Evolutionary conservation across 345 rosid genomes (phyloP).

Genomic region (Aegle marmelos): DNA sequence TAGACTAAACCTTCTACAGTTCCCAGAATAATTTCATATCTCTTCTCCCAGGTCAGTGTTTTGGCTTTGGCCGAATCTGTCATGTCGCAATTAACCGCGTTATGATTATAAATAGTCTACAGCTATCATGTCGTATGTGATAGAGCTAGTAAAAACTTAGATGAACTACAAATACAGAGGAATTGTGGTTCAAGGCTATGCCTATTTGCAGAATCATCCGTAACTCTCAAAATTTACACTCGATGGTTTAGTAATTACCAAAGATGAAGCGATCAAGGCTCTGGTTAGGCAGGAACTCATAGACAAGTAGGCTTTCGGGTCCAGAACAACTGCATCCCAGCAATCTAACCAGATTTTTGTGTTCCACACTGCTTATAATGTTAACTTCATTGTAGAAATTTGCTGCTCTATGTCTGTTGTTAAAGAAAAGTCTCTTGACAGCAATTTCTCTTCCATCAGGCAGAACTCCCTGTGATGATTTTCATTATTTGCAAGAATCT

Average conservation of each 20-base stretch:
- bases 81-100: neutral
- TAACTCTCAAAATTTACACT: neutral
- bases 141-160: neutral
- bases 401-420: conserved; percentile 83
- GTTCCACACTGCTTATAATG: conserved; percentile 83
- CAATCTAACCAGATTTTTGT: conserved; percentile 85
- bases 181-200: neutral
- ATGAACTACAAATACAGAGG: neutral
- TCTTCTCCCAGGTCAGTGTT: conserved; percentile 65
- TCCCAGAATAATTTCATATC: conserved; percentile 60
- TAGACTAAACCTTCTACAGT: conserved; percentile 85
- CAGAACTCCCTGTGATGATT: conserved; percentile 60
- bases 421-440: conserved; percentile 85
- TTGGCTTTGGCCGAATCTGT: conserved; percentile 68
- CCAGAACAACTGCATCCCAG: conserved; percentile 92
- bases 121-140: neutral
- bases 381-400: conserved; percentile 95
- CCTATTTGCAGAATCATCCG: neutral
- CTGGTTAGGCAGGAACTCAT: conserved; percentile 75
- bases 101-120: neutral
- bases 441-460: conserved; percentile 91
- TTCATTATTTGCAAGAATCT: neutral
- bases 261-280: conserved; percentile 85
- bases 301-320: conserved; percentile 93
- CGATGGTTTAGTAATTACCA: conserved; percentile 34